Base-by-base conservation (phyloP, 2,329 filamentous ascomycete species). In the Aspergillus sp. region DNA sequence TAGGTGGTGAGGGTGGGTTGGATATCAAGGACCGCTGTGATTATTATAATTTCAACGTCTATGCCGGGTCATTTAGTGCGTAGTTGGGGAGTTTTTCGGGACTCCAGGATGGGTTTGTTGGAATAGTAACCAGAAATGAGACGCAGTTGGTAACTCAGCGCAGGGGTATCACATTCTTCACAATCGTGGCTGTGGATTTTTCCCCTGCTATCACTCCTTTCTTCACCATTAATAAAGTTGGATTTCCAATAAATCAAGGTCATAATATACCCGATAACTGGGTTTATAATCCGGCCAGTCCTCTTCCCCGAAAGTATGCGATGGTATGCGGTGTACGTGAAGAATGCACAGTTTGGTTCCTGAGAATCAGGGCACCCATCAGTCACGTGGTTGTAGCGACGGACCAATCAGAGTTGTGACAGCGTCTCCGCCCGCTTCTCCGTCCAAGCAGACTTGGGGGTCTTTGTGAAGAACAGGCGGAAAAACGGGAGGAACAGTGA, bases 1-100 rank as follows among this genome's bases (percentile, higher is more conserved):
- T 64, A 9, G 44, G 21, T 5, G 62, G 60, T 9, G 21, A 58
- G 49, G 68, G 69, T 3, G 61, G 65, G 0, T 37, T 69, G 55
- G 59, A 61, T 6, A 64, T 73, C 31, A 55, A 62, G 39, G 58
- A 69, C 41, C 62, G 51, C 2, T 73, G 70, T 46, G 56, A 63
- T 23, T 60, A 60, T 40, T 73, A 73, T 52, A 73, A 73, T 31
- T 73, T 66, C 55, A 73, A 73, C 61, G 70, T 70, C 11, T 73
- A 71, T 58, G 67, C 71, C 14, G 71, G 71, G 11, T 51, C 52
- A 11, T 51, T 49, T 27, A 37, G 17, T 35, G 44, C 44, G 15
- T 27, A 46, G 14, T 9, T 37, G 23, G 21, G 14, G 24, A 21
- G 8, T 0, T 15, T n/a, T n/a, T 24, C 23, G n/a, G 46, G 31